A percentile compares a stretch with the other conserved stretches of the same genome.
Conservation (phyloP, 2,329 filamentous ascomycete genomes). For the Waltergamsia citrina region DNA sequence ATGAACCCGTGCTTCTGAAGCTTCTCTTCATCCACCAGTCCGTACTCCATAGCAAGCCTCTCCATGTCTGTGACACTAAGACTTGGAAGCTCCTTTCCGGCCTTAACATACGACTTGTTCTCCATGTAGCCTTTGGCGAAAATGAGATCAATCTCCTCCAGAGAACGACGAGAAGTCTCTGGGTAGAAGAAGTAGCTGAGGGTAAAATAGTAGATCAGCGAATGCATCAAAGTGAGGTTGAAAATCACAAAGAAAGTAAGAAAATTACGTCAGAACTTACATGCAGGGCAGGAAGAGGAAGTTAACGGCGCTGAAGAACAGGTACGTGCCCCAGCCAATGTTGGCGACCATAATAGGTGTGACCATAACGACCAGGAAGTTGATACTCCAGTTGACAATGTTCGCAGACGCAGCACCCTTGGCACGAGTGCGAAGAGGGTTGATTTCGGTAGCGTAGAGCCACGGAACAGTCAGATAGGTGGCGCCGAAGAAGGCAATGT, state of each 20-base stretch:
- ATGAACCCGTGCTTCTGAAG: no score
- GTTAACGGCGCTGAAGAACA: no score
- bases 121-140: conserved; percentile 1
- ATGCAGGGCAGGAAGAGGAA: no score
- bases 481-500: conserved; percentile 62
- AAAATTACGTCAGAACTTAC: no score
- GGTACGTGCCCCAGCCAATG: no score
- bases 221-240: no score
- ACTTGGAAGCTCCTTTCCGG: not conserved
- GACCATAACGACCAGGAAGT: no score
- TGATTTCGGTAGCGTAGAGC: conserved; percentile 38
- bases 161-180: conserved; percentile 26
- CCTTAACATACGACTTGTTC: not conserved
- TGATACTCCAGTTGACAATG: no score
- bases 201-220: no score
- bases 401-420: no score
- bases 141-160: conserved; percentile 2
- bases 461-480: conserved; percentile 45
- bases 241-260: no score
- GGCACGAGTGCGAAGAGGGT: conserved; percentile 48
- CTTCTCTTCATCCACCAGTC: not conserved
- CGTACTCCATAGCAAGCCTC: not conserved
- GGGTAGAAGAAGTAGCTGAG: conserved; percentile 34
- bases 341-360: no score
- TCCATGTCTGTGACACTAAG: not conserved